Evolutionary conservation across 2,329 filamentous ascomycete species (phyloP).

Genomic region (Exophiala mesophila): DNA sequence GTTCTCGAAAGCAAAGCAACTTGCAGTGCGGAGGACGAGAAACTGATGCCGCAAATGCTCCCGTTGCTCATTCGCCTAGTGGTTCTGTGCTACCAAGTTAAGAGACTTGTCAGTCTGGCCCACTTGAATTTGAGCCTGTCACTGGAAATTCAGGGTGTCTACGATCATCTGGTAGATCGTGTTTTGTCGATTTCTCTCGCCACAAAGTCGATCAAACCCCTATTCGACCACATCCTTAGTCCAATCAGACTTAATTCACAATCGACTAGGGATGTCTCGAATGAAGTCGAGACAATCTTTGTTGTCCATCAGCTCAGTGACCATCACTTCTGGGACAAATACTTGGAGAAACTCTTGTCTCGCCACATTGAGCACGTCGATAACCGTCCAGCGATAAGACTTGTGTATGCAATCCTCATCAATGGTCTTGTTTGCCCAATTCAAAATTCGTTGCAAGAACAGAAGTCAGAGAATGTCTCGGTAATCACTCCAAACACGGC

Average conservation of each 20-base stretch:
- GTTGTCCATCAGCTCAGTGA: conserved; percentile 8
- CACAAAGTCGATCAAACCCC: conserved; percentile 2
- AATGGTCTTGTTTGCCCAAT: conserved; percentile 10
- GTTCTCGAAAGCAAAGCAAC: conserved; percentile 6
- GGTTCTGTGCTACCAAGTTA: conserved; percentile 12
- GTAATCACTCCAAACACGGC: not conserved
- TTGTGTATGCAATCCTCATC: conserved; percentile 13
- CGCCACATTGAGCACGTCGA: not conserved
- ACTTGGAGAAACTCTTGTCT: conserved; percentile 11
- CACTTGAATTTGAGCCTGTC: not conserved
- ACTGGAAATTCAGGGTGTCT: not conserved
- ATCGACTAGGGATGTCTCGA: not conserved
- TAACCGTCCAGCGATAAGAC: conserved; percentile 3
- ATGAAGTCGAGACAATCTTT: conserved; percentile 16
- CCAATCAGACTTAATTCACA: not conserved
- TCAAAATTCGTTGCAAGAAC: conserved; percentile 1
- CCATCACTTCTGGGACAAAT: conserved; percentile 6
- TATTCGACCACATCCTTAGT: conserved; percentile 8
- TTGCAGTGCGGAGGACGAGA: conserved; percentile 1
- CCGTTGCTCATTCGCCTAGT: conserved; percentile 11
- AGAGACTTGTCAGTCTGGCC: not conserved
- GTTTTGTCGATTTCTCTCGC: conserved; percentile 14
- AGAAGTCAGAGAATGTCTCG: not conserved
- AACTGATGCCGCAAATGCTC: not conserved
- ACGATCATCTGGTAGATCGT: conserved; percentile 9